Evolutionary conservation across 331 rosid genomes (phyloP).

Genomic region (Telfairia occidentalis): DNA sequence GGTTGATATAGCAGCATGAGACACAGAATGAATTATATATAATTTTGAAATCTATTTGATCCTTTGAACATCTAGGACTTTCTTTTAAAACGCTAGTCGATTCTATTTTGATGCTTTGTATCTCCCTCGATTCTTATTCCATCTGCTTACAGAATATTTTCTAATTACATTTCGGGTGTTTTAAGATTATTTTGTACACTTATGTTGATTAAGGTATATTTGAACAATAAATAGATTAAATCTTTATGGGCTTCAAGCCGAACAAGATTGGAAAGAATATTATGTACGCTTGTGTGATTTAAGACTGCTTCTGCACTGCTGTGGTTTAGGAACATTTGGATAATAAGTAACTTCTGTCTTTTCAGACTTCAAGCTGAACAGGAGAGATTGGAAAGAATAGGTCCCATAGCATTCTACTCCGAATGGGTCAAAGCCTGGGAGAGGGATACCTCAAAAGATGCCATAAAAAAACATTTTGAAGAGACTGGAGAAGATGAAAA

Average conservation of each 20-base stretch:
- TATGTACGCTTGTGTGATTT: neutral
- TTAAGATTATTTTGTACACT: neutral
- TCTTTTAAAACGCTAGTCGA: neutral
- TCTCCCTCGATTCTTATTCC: neutral
- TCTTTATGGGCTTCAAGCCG: neutral
- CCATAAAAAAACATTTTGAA: slow-evolving; percentile 79
- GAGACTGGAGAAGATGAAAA: slow-evolving; percentile 92
- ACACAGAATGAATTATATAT: neutral
- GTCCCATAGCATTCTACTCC: slow-evolving; percentile 71
- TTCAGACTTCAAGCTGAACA: slow-evolving; percentile 79
- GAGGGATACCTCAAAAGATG: slow-evolving; percentile 70
- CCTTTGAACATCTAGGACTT: neutral
- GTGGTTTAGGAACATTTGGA: neutral
- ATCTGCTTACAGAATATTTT: neutral
- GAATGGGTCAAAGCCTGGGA: slow-evolving; percentile 96
- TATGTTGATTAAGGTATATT: neutral
- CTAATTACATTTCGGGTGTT: neutral
- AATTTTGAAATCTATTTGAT: neutral
- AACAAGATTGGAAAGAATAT: neutral
- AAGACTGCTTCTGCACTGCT: neutral
- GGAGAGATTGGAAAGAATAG: slow-evolving; percentile 51
- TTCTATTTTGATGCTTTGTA: neutral
- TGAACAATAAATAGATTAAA: neutral
- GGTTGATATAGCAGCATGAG: neutral
- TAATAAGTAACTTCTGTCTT: slow-evolving; percentile 6